Base-by-base conservation (phyloP, 2,329 filamentous ascomycete genomes). In the Cladobotryum protrusum region DNA sequence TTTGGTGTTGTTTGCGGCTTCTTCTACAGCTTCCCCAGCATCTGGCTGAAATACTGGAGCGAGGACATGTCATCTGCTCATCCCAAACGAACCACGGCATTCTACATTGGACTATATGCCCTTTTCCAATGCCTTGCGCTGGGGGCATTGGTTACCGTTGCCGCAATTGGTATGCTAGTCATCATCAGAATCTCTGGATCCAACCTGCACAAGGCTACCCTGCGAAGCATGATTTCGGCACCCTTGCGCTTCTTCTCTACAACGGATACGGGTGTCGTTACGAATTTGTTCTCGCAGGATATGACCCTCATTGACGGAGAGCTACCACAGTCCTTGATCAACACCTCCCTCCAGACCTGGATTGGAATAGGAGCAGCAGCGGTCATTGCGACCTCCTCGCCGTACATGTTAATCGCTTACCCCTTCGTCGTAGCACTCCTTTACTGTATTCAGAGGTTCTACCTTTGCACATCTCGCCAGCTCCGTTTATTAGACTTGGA, bases 401-500 rank as follows among this genome's bases (percentile, higher is more conserved):
- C 57, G 52, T 79, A 72, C 47, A 65, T 79, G 0, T 71, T 72
- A 0, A 67, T 76, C 18, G 67, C 68, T 0, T 77, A 82, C 50
- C 79, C 79, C 0, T 61, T 77, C 3, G 57, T 82, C 2, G 52
- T 72, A 8, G 62, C 58, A 0, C 53, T 73, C 1, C 52, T 82
- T 1, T 83, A 74, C 48, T 52, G 68, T 2, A 61, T 83, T 0
- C 80, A 83, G 53, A 75, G 69, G 47, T 72, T 81, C 44, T 85
- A 85, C 55, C 69, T 85, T 2, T 70, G 77, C 0, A 85, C 81
- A 0, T 83, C 79, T 1, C 67, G 80, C 0, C 81, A 85, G 59
- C 61, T 85, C 7, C 72, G 81, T 44, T 70, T 82, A 17, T 61
- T 85, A 11, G 81, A 85, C 42, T 70, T 85, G 1, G 82, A 85